These are phyloP conservation scores for Babesia bovis DNA, from an alignment of 169 alveolate genomes.

Conservation along the genomic window DNA sequence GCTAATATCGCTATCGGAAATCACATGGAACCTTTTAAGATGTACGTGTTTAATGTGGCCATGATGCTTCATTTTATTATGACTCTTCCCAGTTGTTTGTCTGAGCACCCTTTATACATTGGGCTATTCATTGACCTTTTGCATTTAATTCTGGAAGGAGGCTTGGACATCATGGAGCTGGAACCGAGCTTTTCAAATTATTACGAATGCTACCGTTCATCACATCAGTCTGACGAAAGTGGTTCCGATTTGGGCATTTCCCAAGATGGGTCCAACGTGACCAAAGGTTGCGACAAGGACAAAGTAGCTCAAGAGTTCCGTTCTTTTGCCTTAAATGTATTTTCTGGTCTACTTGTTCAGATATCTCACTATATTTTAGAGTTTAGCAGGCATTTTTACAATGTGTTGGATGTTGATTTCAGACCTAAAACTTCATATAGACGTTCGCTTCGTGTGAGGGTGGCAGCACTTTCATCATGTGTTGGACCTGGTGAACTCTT, in stretches of 20 bases:
- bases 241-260: slow-evolving; percentile 6
- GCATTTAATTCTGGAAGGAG: neutral
- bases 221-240: neutral
- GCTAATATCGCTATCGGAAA: neutral
- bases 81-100: slow-evolving; percentile 14
- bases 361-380: slow-evolving; percentile 15
- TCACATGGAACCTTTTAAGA: slow-evolving; percentile 25
- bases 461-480: slow-evolving; percentile 7
- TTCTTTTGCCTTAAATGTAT: slow-evolving; percentile 29
- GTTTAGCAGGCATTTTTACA: slow-evolving; percentile 16
- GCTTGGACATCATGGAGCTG: neutral
- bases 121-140: slow-evolving; percentile 33
- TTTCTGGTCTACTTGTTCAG: slow-evolving; percentile 40
- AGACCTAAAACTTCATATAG: neutral
- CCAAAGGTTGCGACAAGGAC: neutral
- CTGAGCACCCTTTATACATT: slow-evolving; percentile 33
- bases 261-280: neutral
- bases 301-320: slow-evolving; percentile 32
- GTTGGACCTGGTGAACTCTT: neutral
- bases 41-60: slow-evolving; percentile 26
- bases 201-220: slow-evolving; percentile 21
- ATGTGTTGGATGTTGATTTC: slow-evolving; percentile 15
- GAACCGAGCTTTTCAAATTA: slow-evolving; percentile 24
- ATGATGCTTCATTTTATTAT: slow-evolving; percentile 23
- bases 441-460: slow-evolving; percentile 1